Evolutionary conservation across 2,329 filamentous ascomycete species (phyloP), one percentile per base, ranked within the genome.

Genomic region (Dothideomycetidae sp.): DNA sequence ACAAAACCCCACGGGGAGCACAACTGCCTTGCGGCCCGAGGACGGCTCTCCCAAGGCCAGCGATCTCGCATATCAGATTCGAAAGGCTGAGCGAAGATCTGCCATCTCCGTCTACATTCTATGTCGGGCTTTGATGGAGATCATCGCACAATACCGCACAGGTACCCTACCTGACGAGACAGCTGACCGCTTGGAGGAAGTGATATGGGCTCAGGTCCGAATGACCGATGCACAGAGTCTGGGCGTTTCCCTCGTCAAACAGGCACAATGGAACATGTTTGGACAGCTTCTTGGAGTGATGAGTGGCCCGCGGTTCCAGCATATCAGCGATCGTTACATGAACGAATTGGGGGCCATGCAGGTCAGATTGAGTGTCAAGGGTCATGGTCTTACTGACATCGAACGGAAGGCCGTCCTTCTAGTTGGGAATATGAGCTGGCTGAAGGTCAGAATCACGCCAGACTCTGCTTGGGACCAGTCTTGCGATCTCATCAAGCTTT

Each of bases 191-290:
- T 67, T 98, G 3, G 88, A 96, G 54, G 83, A 78, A 45, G 93
- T 98, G 42, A 93, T 98, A 38, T 98, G 96, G 56, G 79, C 79
- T n/a, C 90, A 96, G 56, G 68, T 98, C 7, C 92, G 86, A 52
- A 81, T 79, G 31, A 80, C 85, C 5, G 86, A 96, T 43, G 76
- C 81, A 0, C 84, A 93, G 5, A 76, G 86, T 50, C 64, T 88
- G 3, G 66, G 75, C 44, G 67, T 78, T 5, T 93, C 85, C 0
- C 77, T 82, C 1, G 65, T 96, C 15, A 84, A 85, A 46, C 75
- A 90, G 59, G 82, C 90, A 10, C 98, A 98, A 51, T 98, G 88
- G 88, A 81, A 83, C 42, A 75, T 98, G 2, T 94, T 94, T 55
- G 79, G 84, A 13, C 82, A 93, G 50, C 66, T 98, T 3, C 71